Percentiles rank a stretch among this genome's conserved stretches.
phyloP scores from a whole-genome alignment of 2,329 filamentous ascomycete genomes.

The Pseudopyrenochaeta lycopersici region DNA sequence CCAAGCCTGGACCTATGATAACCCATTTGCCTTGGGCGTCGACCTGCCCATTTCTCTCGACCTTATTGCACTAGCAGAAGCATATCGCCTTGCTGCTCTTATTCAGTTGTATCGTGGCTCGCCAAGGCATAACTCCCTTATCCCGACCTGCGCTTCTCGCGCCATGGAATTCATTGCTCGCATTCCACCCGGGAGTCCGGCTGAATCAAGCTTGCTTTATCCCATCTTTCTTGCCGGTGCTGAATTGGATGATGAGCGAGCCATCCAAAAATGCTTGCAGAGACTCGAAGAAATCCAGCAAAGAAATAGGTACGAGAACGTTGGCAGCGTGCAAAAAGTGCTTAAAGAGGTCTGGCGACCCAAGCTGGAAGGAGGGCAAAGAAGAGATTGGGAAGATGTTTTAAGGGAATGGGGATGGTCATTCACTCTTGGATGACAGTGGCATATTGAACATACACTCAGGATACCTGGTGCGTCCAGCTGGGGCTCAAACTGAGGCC shows the following conservation, averaged over 20 bases:
- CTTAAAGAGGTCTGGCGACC: conserved; percentile 47
- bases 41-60: conserved; percentile 44
- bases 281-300: conserved; percentile 42
- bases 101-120: conserved; percentile 48
- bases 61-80: conserved; percentile 45
- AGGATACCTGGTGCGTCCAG: background rate
- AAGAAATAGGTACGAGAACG: conserved; percentile 47
- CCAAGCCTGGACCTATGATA: conserved; percentile 44
- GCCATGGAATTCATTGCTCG: conserved; percentile 47
- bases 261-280: conserved; percentile 40
- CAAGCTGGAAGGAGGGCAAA: conserved; percentile 35
- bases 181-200: conserved; percentile 45
- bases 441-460: background rate
- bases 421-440: conserved; percentile 39
- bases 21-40: conserved; percentile 38
- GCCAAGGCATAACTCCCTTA: conserved; percentile 28
- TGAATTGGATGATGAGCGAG: conserved; percentile 38
- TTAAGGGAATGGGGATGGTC: conserved; percentile 48
- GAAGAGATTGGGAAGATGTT: conserved; percentile 47
- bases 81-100: conserved; percentile 45
- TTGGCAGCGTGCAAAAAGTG: conserved; percentile 44
- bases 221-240: conserved; percentile 48
- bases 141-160: conserved; percentile 40
- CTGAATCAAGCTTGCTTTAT: conserved; percentile 46
- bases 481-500: no score